Conservation (phyloP, 31 red algal species). For the Odonthalia washingtoniensis region DNA sequence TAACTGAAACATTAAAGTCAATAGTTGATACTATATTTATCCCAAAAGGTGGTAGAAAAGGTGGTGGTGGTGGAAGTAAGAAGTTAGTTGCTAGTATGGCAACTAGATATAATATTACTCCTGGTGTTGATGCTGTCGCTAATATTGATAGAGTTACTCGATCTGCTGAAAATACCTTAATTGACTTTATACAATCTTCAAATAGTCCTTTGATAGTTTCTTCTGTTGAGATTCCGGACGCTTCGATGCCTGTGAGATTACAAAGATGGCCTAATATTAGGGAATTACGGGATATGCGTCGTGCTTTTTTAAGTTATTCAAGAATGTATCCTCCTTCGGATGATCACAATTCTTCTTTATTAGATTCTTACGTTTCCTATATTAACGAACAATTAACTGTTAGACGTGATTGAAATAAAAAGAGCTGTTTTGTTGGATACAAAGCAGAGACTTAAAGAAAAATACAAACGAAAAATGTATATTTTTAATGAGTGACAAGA, state of each 20-base stretch:
- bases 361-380: constrained; percentile 57
- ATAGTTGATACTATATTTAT: not conserved
- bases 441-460: too few relatives aligned
- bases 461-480: not conserved
- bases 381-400: constrained; percentile 56
- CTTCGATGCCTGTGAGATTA: constrained; percentile 37
- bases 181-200: constrained; percentile 27
- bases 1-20: constrained; percentile 11
- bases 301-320: constrained; percentile 58
- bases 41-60: not conserved
- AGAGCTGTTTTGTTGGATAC: too few relatives aligned
- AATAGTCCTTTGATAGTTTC: constrained; percentile 42
- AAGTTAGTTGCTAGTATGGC: constrained; percentile 56
- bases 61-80: too few relatives aligned
- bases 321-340: constrained; percentile 56
- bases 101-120: constrained; percentile 33
- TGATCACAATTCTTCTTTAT: constrained; percentile 5
- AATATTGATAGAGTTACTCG: constrained; percentile 51
- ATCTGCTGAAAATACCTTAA: constrained; percentile 38
- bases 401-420: not conserved
- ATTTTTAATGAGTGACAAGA: not conserved
- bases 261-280: constrained; percentile 46
- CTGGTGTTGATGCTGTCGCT: constrained; percentile 48
- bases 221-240: constrained; percentile 35
- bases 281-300: constrained; percentile 49